Conservation (phyloP, 768 basidiomycete species). For the Leccinum arenicola region DNA sequence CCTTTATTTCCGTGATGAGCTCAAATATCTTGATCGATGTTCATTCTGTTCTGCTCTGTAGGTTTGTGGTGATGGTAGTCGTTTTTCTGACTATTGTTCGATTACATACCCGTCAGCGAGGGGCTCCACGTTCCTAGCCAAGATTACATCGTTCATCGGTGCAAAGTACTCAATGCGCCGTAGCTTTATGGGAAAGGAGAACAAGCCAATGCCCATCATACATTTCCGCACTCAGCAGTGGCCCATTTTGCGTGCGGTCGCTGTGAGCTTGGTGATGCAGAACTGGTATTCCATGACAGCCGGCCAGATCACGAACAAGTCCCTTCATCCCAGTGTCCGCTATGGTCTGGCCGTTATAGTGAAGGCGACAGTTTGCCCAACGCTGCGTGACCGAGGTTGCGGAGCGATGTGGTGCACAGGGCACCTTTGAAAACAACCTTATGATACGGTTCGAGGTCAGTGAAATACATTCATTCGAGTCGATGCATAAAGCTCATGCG, state of each 20-base stretch:
- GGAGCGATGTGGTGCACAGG: slow-evolving; percentile 66
- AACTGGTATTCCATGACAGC: slow-evolving; percentile 44
- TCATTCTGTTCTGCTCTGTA: no score
- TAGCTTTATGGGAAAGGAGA: slow-evolving; percentile 43
- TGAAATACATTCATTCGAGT: slow-evolving; percentile 2
- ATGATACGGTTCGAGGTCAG: slow-evolving; percentile 52
- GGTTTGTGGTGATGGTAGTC: no score
- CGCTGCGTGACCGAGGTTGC: slow-evolving; percentile 49
- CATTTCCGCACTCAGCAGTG: slow-evolving; percentile 64
- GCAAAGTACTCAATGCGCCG: slow-evolving; percentile 58
- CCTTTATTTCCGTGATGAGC: no score
- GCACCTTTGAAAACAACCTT: slow-evolving; percentile 62
- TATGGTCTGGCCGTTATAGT: not conserved
- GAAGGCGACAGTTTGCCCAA: slow-evolving; percentile 27
- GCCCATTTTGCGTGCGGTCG: slow-evolving; percentile 52
- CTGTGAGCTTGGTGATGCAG: slow-evolving; percentile 50
- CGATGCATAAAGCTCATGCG: no score
- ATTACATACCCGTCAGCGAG: no score
- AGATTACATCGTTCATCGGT: slow-evolving; percentile 50
- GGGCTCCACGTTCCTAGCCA: slow-evolving; percentile 13
- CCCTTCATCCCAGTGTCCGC: not conserved
- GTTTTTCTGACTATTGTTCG: no score
- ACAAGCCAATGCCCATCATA: slow-evolving; percentile 49
- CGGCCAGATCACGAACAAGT: not conserved
- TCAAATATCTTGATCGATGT: no score